These are phyloP conservation scores for Orbilia ellipsospora DNA, from an alignment of 2,329 filamentous ascomycete genomes.

Conservation along the genomic window DNA sequence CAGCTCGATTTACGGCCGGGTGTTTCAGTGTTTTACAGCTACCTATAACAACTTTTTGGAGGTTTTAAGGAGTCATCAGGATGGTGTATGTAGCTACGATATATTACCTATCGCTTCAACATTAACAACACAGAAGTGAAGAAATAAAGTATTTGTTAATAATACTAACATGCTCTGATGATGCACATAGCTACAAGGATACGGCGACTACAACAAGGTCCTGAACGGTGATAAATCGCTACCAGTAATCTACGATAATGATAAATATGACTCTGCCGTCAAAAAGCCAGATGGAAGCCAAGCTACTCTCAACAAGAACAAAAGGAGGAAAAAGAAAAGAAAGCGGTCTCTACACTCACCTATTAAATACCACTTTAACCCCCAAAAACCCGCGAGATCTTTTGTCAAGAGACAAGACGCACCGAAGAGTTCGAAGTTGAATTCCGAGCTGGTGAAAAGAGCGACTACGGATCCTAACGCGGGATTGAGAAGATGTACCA, in stretches of 20 bases:
- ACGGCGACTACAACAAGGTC: slow-evolving; percentile 24
- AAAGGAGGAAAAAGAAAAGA: slow-evolving; percentile 1
- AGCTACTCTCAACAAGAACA: background rate
- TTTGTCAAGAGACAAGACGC: background rate
- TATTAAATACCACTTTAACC: background rate
- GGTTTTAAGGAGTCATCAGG: slow-evolving; percentile 8
- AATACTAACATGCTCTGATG: background rate
- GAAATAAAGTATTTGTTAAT: background rate
- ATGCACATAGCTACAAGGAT: slow-evolving; percentile 17
- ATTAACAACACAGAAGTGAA: background rate
- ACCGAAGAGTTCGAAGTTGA: background rate
- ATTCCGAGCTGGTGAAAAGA: too few relatives aligned
- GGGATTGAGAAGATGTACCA: background rate
- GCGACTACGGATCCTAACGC: background rate
- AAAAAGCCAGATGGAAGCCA: background rate
- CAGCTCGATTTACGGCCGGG: slow-evolving; percentile 3
- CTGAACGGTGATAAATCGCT: slow-evolving; percentile 8
- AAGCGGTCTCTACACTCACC: background rate
- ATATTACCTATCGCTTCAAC: background rate
- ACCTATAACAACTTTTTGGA: slow-evolving; percentile 26
- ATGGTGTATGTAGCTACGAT: slow-evolving; percentile 21
- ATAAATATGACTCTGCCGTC: background rate
- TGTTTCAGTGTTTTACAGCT: slow-evolving; percentile 20
- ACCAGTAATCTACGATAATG: slow-evolving; percentile 20
- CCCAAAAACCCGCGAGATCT: background rate